Conservation (phyloP, 2,329 filamentous ascomycete genomes). For the Chaetothyriales sp. region DNA sequence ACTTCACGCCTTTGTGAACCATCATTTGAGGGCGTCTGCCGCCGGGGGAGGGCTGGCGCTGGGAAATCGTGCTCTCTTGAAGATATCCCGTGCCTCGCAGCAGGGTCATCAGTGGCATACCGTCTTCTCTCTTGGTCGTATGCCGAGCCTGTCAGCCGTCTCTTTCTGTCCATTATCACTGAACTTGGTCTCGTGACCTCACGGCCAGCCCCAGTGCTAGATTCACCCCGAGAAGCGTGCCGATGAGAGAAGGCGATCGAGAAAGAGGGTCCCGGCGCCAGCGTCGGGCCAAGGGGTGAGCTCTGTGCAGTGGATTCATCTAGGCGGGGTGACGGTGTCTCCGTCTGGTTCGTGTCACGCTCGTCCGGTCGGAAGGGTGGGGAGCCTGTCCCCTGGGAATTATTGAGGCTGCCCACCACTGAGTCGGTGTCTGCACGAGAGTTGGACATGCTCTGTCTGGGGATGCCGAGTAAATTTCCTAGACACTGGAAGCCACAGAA, state of each 20-base stretch:
- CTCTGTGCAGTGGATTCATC: not conserved
- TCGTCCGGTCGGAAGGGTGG: not conserved
- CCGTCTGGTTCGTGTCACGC: not conserved
- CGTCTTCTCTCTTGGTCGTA: constrained; percentile 19
- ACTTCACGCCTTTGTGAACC: constrained; percentile 9
- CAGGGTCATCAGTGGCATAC: constrained; percentile 12
- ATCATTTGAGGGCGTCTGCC: constrained; percentile 5
- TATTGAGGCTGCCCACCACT: not conserved
- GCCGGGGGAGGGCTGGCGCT: constrained; percentile 20
- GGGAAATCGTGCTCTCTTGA: constrained; percentile 12
- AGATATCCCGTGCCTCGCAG: constrained; percentile 9
- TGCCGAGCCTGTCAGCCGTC: constrained; percentile 25
- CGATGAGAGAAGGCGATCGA: not conserved
- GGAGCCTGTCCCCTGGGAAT: not conserved
- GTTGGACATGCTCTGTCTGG: not conserved
- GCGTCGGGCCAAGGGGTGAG: not conserved
- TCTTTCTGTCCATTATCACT: constrained; percentile 24
- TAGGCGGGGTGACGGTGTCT: not conserved
- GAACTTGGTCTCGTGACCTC: not conserved
- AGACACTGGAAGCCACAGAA: not conserved
- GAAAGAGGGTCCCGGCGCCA: not conserved
- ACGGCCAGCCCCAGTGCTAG: not conserved
- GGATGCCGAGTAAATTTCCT: not conserved
- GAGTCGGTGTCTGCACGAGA: not conserved
- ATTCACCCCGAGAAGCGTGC: not conserved